phyloP scores from a whole-genome alignment of 495 filamentous ascomycete genomes.

The Cercophora newfieldiana region DNA sequence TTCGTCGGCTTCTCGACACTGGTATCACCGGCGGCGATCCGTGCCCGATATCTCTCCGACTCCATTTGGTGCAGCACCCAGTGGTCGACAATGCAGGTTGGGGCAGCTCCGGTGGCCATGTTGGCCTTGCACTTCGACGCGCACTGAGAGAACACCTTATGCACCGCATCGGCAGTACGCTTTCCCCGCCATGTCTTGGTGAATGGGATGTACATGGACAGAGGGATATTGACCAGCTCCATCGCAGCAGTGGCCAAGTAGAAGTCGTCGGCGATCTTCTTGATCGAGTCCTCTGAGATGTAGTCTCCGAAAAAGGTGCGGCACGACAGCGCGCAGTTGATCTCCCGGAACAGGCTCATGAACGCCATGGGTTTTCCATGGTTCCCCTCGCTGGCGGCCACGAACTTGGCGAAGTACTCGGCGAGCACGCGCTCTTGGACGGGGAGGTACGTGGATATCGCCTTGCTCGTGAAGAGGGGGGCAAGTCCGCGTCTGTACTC shows the following conservation, averaged over 20 bases:
- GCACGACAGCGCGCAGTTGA: conserved; percentile 88
- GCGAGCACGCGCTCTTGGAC: conserved; percentile 84
- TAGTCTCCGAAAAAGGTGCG: conserved; percentile 93
- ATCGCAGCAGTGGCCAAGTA: conserved; percentile 89
- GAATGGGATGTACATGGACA: conserved; percentile 80
- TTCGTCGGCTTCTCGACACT: conserved; percentile 72
- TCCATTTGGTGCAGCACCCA: conserved; percentile 84
- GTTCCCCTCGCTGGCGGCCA: conserved; percentile 66
- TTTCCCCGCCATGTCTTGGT: conserved; percentile 95
- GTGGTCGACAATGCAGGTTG: conserved; percentile 84
- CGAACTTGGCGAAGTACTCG: conserved; percentile 72
- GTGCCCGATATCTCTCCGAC: conserved; percentile 70
- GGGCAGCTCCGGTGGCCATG: conserved; percentile 80
- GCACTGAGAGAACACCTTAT: conserved; percentile 81
- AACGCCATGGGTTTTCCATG: conserved; percentile 71
- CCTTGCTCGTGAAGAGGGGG: conserved; percentile 82
- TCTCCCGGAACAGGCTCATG: conserved; percentile 87
- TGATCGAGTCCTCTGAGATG: conserved; percentile 76
- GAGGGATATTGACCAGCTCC: conserved; percentile 88
- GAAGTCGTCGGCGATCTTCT: conserved; percentile 91
- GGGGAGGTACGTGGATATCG: conserved; percentile 80
- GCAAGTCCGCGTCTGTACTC: conserved; percentile 94
- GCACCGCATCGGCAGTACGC: conserved; percentile 84
- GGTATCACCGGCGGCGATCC: conserved; percentile 10
- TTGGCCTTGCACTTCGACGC: conserved; percentile 81